Base-by-base conservation (phyloP, 169 alveolate genomes). In the Cyclospora cayetanensis region DNA sequence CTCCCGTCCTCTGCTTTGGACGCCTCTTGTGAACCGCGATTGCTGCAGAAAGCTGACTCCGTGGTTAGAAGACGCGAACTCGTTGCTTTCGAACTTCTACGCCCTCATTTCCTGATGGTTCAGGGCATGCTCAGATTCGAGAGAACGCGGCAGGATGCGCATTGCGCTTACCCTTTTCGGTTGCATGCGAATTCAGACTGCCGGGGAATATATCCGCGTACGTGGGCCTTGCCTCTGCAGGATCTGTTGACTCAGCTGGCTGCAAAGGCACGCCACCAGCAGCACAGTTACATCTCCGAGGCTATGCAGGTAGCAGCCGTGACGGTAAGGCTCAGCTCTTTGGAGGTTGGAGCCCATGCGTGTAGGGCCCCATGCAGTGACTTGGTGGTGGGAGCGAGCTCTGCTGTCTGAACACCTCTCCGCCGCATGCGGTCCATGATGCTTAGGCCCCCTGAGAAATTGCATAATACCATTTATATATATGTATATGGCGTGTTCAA, bases 161-260 rank as follows among this genome's bases (percentile, higher is more conserved):
- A 34, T 34, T 89, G 42, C 35, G 83, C 93, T 2, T 72, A 65
- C 63, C 86, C 95, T 4, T 85, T 91, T 90, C 89, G 91, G 41
- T 86, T 92, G 70, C 31, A 68, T 0, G 86, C 91, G 11, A 91
- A 86, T 91, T 83, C 91, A 43, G 96, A 95, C 39, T 37, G 93
- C 43, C 90, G 96, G 39, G 53, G 74, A 60, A 65, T 95, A 1
- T 95, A 95, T 42, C 95, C 96, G 41, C 94, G 94, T 15, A 90
- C 97, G 34, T 95, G 97, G 97, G 96, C 97, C n/a, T 42, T 76
- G 72, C 93, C 93, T 25, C 96, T 96, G 42, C 83, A 66, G 76
- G 88, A 70, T 25, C 68, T 95, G 34, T 63, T 95, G 70, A 86
- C 52, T 53, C 93, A 91, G 35, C 9, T 94, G 4, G 46, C 68